These are phyloP conservation scores for Spinacia oleracea DNA, from an alignment of 179 eudicot genomes.

Conservation along the genomic window DNA sequence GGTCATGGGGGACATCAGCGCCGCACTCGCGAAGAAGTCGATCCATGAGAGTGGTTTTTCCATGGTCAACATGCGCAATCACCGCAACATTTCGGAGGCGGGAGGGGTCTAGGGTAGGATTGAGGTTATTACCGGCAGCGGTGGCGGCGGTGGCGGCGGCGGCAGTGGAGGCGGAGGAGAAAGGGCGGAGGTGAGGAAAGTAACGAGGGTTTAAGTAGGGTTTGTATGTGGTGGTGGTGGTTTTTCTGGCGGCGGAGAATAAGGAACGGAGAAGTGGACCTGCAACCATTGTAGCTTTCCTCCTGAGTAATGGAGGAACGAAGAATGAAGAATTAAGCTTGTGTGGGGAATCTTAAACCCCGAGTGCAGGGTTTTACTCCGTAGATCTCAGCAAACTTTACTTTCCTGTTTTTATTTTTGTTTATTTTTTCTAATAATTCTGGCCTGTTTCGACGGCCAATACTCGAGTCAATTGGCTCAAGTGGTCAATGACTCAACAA, in stretches of 20 bases:
- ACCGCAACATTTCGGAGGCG: slow-evolving; percentile 93
- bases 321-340: background rate
- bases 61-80: slow-evolving; percentile 94
- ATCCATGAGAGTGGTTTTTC: slow-evolving; percentile 97
- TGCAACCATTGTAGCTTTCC: slow-evolving; percentile 41
- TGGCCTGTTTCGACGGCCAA: too few species aligned
- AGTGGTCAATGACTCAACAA: too few species aligned
- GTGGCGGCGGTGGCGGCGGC: slow-evolving; percentile 44
- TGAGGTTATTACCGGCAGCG: slow-evolving; percentile 27
- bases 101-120: slow-evolving; percentile 54
- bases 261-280: slow-evolving; percentile 63
- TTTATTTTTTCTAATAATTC: too few species aligned
- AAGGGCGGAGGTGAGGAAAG: slow-evolving; percentile 26
- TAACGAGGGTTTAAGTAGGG: slow-evolving; percentile 20
- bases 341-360: background rate
- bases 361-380: background rate
- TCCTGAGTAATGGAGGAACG: background rate
- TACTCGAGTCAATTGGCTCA: too few species aligned
- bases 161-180: slow-evolving; percentile 35
- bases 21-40: slow-evolving; percentile 93
- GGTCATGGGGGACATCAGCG: slow-evolving; percentile 86
- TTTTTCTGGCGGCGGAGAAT: slow-evolving; percentile 42
- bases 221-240: slow-evolving; percentile 26
- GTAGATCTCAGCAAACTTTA: background rate
- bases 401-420: too few species aligned